A percentile compares a stretch with the other conserved stretches of the same genome.
Evolutionary conservation across 2,329 filamentous ascomycete species (phyloP).

Genomic region (Nemania serpens): DNA sequence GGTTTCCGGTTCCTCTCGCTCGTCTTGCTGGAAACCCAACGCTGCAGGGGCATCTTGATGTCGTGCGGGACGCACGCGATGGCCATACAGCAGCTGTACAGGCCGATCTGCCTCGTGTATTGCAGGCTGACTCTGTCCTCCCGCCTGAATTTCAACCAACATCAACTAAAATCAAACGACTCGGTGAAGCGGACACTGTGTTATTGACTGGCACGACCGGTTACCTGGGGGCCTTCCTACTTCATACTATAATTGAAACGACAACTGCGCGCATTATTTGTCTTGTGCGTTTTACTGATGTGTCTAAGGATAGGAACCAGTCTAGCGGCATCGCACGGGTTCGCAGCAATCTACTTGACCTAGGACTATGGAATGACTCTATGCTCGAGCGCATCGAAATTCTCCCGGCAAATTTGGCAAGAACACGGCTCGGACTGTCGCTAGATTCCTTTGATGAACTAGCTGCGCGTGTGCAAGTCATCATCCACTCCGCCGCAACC

Average conservation of each 20-base stretch:
- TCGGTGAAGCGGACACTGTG: slow-evolving; percentile 70
- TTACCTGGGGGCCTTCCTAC: slow-evolving; percentile 75
- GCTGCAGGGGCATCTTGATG: slow-evolving; percentile 72
- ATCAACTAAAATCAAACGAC: slow-evolving; percentile 57
- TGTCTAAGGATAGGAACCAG: slow-evolving; percentile 61
- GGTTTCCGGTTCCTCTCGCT: slow-evolving; percentile 72
- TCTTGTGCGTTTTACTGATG: slow-evolving; percentile 73
- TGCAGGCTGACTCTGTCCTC: slow-evolving; percentile 69
- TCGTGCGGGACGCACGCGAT: slow-evolving; percentile 71
- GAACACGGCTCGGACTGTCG: slow-evolving; percentile 70
- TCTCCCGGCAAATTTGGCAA: slow-evolving; percentile 72
- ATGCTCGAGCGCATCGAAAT: slow-evolving; percentile 80
- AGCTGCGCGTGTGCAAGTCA: slow-evolving; percentile 68
- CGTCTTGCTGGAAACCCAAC: slow-evolving; percentile 74
- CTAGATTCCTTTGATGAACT: slow-evolving; percentile 68
- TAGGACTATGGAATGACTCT: slow-evolving; percentile 76
- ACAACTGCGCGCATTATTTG: slow-evolving; percentile 74
- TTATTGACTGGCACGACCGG: slow-evolving; percentile 77
- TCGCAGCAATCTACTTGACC: slow-evolving; percentile 75
- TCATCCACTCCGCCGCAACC: slow-evolving; percentile 77
- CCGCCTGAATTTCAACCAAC: slow-evolving; percentile 70
- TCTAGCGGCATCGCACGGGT: slow-evolving; percentile 73
- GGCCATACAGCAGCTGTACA: slow-evolving; percentile 76
- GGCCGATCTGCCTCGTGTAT: slow-evolving; percentile 71
- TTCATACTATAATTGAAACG: slow-evolving; percentile 68